Percentiles rank a stretch among this genome's conserved stretches.
Evolutionary conservation across 768 basidiomycete genomes (phyloP).

Genomic region (Mrakia hoshinonis): DNA sequence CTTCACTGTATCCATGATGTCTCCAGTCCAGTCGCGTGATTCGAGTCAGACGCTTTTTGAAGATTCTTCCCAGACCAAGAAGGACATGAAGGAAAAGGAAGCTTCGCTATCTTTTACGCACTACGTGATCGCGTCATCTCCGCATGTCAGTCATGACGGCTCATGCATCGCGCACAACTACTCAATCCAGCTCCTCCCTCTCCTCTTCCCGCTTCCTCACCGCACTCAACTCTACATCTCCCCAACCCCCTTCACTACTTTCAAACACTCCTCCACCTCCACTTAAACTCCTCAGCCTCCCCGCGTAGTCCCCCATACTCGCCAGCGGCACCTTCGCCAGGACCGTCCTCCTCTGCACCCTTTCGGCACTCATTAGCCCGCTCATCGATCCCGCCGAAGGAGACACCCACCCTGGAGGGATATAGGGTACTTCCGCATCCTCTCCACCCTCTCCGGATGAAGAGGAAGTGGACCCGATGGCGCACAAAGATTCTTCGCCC

Average conservation of each 20-base stretch:
- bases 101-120: too few relatives aligned
- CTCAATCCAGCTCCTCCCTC: not conserved
- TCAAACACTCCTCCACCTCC: slow-evolving; percentile 77
- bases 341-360: slow-evolving; percentile 56
- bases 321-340: slow-evolving; percentile 68
- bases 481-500: slow-evolving; percentile 45
- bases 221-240: slow-evolving; percentile 50
- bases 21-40: too few relatives aligned
- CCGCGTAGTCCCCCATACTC: slow-evolving; percentile 71
- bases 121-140: too few relatives aligned
- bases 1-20: too few relatives aligned
- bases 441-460: slow-evolving; percentile 40
- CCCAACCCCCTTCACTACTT: slow-evolving; percentile 69
- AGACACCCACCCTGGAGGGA: slow-evolving; percentile 67
- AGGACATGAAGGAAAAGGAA: too few relatives aligned
- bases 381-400: slow-evolving; percentile 51
- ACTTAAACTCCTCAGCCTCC: slow-evolving; percentile 64
- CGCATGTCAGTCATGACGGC: too few relatives aligned
- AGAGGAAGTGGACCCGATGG: slow-evolving; percentile 20
- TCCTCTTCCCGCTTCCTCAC: slow-evolving; percentile 50
- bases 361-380: slow-evolving; percentile 35
- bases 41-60: too few relatives aligned
- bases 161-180: too few relatives aligned
- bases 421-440: slow-evolving; percentile 57
- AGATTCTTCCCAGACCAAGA: too few relatives aligned